phyloP scores from a whole-genome alignment of 129 eudicot species.

The Artemisia annua region DNA sequence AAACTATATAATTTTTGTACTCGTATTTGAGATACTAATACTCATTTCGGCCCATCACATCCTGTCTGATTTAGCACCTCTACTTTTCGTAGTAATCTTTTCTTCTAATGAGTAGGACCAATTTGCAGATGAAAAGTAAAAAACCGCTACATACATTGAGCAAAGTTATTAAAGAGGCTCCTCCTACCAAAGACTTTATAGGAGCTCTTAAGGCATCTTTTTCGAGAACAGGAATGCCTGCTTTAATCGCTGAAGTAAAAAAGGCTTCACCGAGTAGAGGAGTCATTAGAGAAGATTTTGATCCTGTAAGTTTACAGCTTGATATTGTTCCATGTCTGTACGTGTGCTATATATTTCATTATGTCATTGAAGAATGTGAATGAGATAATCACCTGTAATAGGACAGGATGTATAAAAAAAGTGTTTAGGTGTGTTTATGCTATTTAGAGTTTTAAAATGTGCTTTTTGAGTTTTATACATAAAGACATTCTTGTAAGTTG shows the following conservation, averaged over 20 bases:
- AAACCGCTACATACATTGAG: slow-evolving; percentile 51
- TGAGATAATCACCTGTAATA: not conserved
- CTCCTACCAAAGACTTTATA: slow-evolving; percentile 76
- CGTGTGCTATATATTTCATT: not conserved
- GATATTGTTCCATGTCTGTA: not conserved
- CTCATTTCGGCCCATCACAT: not conserved
- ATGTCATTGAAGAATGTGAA: not conserved
- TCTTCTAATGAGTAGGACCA: slow-evolving; percentile 14
- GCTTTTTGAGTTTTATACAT: not conserved
- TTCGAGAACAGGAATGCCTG: slow-evolving; percentile 78
- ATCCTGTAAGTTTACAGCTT: slow-evolving; percentile 63
- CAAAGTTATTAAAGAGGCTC: slow-evolving; percentile 46
- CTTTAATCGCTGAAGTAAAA: slow-evolving; percentile 91
- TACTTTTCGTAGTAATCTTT: not conserved
- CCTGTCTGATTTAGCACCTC: not conserved
- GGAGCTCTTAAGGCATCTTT: slow-evolving; percentile 72
- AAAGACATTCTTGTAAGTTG: not conserved
- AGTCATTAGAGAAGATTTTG: slow-evolving; percentile 86
- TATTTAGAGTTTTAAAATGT: not conserved
- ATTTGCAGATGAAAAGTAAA: slow-evolving; percentile 62
- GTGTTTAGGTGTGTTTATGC: not conserved
- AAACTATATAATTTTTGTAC: not conserved
- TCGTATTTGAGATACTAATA: not conserved
- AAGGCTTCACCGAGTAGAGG: slow-evolving; percentile 99
- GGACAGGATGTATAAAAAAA: not conserved